These are phyloP conservation scores for Xylariaceae sp. DNA, from an alignment of 2,329 filamentous ascomycete genomes.

Conservation along the genomic window DNA sequence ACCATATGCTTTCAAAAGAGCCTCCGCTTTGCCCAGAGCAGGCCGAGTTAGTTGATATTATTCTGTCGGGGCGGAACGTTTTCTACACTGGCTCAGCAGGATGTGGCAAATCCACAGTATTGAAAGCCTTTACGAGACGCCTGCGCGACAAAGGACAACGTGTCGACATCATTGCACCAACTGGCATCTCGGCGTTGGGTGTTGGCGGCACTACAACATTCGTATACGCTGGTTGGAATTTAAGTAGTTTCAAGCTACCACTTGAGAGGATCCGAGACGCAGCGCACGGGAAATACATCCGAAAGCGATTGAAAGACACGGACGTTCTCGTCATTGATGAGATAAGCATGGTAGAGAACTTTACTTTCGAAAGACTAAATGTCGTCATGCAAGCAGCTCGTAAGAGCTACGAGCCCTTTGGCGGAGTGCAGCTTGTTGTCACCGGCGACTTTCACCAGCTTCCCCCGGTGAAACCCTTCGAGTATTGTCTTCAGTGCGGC, in stretches of 20 bases:
- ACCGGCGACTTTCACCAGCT: constrained; percentile 68
- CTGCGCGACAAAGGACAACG: constrained; percentile 44
- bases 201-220: constrained; percentile 63
- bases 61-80: constrained; percentile 60
- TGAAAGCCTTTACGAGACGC: constrained; percentile 54
- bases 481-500: constrained; percentile 58
- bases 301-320: constrained; percentile 48
- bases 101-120: constrained; percentile 63
- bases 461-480: constrained; percentile 64
- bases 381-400: constrained; percentile 51
- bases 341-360: constrained; percentile 68
- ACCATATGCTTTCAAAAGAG: constrained; percentile 12
- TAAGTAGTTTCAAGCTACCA: constrained; percentile 51
- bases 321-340: constrained; percentile 70
- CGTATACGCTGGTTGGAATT: constrained; percentile 63
- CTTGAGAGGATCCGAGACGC: constrained; percentile 44
- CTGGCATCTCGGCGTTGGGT: constrained; percentile 63
- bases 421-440: constrained; percentile 61
- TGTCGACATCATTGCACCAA: constrained; percentile 64
- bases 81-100: constrained; percentile 71
- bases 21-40: constrained; percentile 54
- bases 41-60: constrained; percentile 55
- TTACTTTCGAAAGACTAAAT: constrained; percentile 59
- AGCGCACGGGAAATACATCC: constrained; percentile 43
- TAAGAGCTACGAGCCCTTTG: constrained; percentile 38